Percentiles rank a stretch among this genome's conserved stretches.
These are phyloP conservation scores for Phytopythium chamaehyphon DNA, from an alignment of 352 stramenopile species.

Conservation along the genomic window DNA sequence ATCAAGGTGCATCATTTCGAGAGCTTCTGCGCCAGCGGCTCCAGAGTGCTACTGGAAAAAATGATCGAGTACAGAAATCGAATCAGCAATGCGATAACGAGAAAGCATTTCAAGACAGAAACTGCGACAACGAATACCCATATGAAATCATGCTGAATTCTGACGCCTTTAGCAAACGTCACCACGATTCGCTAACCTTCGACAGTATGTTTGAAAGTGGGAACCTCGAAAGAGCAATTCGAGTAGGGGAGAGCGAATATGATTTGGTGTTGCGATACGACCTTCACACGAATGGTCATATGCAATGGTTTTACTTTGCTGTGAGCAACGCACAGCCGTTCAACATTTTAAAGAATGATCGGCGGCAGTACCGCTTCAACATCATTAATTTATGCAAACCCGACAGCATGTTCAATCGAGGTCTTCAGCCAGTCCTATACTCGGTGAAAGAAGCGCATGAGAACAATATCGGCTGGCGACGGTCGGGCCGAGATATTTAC, in stretches of 20 bases:
- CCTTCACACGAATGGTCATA: conserved; percentile 77
- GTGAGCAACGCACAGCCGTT: conserved; percentile 64
- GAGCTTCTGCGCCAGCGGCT: conserved; percentile 10
- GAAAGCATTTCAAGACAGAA: neutral
- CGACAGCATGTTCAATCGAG: conserved; percentile 89
- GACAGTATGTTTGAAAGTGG: conserved; percentile 92
- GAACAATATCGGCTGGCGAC: conserved; percentile 64
- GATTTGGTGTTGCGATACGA: conserved; percentile 88
- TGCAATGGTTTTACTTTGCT: conserved; percentile 95
- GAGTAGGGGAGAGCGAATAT: conserved; percentile 85
- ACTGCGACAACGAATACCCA: conserved; percentile 5
- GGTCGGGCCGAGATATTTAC: conserved; percentile 74
- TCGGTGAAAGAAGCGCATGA: conserved; percentile 57
- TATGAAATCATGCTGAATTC: conserved; percentile 37
- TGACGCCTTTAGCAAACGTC: conserved; percentile 10
- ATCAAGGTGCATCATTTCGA: conserved; percentile 39
- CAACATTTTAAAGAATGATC: neutral
- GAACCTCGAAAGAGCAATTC: conserved; percentile 84
- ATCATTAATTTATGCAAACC: conserved; percentile 93
- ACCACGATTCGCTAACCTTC: conserved; percentile 61
- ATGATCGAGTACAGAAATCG: neutral
- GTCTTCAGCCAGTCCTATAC: conserved; percentile 90
- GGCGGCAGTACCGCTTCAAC: conserved; percentile 80
- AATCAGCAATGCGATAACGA: too few relatives aligned
- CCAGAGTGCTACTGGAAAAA: conserved; percentile 2